Conservation (phyloP, 169 alveolate species). For the Cryptosporidium bovis region DNA sequence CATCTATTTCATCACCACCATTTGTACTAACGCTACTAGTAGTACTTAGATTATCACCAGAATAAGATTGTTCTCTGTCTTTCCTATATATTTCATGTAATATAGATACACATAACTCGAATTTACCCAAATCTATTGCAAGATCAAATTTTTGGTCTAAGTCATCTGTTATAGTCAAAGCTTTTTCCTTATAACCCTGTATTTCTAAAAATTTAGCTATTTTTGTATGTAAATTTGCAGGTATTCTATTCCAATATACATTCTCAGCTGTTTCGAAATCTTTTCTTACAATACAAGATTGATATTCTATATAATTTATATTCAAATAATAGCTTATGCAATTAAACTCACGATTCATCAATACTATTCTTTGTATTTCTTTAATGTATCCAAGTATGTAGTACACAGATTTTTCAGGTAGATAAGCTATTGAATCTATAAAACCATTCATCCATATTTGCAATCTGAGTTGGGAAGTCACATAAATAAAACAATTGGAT, state of each 20-base stretch:
- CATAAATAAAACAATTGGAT: conserved; percentile 83
- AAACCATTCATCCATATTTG: conserved; percentile 83
- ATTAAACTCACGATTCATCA: conserved; percentile 80
- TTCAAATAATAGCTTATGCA: conserved; percentile 79
- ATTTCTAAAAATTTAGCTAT: conserved; percentile 91
- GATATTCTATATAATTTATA: conserved; percentile 81
- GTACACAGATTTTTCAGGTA: conserved; percentile 79
- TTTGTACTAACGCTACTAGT: not conserved
- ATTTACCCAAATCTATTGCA: conserved; percentile 87
- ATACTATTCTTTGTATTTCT: conserved; percentile 82
- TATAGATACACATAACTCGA: conserved; percentile 85
- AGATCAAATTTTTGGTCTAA: conserved; percentile 93
- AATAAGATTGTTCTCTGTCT: conserved; percentile 1
- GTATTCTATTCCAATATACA: conserved; percentile 78
- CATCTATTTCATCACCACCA: conserved; percentile 18
- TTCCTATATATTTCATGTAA: conserved; percentile 78
- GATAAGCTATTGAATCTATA: conserved; percentile 84
- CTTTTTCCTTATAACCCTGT: conserved; percentile 89
- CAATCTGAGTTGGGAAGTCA: conserved; percentile 82
- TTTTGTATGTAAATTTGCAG: conserved; percentile 85
- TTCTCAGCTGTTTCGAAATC: conserved; percentile 84
- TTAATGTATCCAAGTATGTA: conserved; percentile 84
- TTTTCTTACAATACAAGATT: conserved; percentile 75
- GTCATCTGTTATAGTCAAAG: conserved; percentile 89
- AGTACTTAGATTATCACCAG: conserved; percentile 36